phyloP scores from a whole-genome alignment of 2,329 filamentous ascomycete species.

The Plenodomus lindquistii region DNA sequence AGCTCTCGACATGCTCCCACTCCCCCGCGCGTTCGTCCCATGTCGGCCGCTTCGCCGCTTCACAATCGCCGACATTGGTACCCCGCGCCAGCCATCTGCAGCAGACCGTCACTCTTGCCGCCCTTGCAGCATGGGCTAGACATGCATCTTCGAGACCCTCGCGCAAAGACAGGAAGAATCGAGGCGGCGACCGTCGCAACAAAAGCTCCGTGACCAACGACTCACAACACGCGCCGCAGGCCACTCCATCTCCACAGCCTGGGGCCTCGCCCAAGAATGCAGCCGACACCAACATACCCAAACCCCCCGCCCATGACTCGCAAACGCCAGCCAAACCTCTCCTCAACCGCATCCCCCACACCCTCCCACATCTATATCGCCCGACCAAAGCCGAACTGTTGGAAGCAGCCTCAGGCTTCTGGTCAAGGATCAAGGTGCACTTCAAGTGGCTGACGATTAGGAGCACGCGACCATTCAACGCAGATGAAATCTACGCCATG shows the following conservation, averaged over 20 bases:
- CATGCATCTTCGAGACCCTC: constrained; percentile 30
- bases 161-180: constrained; percentile 14
- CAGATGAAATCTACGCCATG: constrained; percentile 94
- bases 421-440: constrained; percentile 83
- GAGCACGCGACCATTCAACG: constrained; percentile 90
- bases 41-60: constrained; percentile 12
- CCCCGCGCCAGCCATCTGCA: constrained; percentile 10
- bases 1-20: constrained; percentile 4
- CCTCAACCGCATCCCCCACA: constrained; percentile 56
- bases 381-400: constrained; percentile 93
- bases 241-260: constrained; percentile 38
- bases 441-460: constrained; percentile 99
- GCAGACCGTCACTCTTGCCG: constrained; percentile 29
- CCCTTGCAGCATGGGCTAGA: constrained; percentile 35
- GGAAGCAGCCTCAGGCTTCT: constrained; percentile 88
- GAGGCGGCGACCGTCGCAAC: constrained; percentile 31
- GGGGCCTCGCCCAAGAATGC: constrained; percentile 30
- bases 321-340: constrained; percentile 49
- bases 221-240: constrained; percentile 28
- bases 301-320: constrained; percentile 24
- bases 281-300: constrained; percentile 18
- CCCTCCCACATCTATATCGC: constrained; percentile 73
- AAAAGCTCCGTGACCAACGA: constrained; percentile 44
- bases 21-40: constrained; percentile 14
- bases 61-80: constrained; percentile 8